Evolutionary conservation across 1,284 basidiomycete species (phyloP), one percentile per base, ranked within the genome.

Genomic region (Inonotus obliquus): DNA sequence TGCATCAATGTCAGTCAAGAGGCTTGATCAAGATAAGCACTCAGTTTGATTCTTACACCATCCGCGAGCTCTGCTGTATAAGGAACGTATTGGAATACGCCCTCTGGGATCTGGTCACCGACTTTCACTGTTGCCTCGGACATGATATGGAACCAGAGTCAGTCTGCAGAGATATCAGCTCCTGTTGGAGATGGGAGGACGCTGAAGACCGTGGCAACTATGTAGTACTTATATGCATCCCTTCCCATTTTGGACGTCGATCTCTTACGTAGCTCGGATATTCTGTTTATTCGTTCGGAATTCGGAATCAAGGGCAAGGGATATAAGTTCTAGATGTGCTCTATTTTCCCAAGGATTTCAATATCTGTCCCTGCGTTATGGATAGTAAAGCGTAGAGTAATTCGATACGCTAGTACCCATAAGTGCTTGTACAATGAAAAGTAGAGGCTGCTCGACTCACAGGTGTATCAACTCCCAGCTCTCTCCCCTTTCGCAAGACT

Each of bases 31-130:
- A 23, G n/a, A 44, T 45, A 63, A 44, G 41, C 61, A 65, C 63
- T 55, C 47, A 21, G 53, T 35, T 45, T 58, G 49, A 21, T 59
- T 56, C 81, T 67, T 60, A 86, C 83, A 66, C 76, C 74, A 71
- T 84, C 77, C 44, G 88, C 89, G 59, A 91, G 82, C 71, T 83
- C 86, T 19, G 83, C 77, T 1, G 79, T 73, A 71, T 83, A 91
- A 4, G 86, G 82, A 57, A 93, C 76, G 69, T 88, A 83, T 25
- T 70, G 72, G 75, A 93, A 90, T 10, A 75, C 80, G 48, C 78
- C 82, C 62, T 79, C 72, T 63, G 89, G 89, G 63, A 92, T 78
- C 57, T 73, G 81, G 64, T 89, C 83, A 68, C 87, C 89, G 67
- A 86, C 82, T 74, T 84, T 78, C 74, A 85, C 68, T 23, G 64